phyloP scores from a whole-genome alignment of 208 protist species.

The Leishmania gerbilli region DNA sequence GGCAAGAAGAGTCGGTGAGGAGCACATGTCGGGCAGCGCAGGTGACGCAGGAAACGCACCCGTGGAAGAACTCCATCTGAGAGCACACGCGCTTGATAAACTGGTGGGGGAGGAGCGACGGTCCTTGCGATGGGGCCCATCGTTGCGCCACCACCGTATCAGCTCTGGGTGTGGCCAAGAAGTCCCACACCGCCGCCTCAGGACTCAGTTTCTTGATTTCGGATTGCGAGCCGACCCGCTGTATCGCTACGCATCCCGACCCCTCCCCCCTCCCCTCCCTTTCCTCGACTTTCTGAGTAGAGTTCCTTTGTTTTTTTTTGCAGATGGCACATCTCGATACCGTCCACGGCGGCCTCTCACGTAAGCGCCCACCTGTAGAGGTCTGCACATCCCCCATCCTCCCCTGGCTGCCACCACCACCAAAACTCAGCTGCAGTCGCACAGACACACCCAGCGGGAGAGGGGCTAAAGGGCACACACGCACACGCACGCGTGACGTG shows the following conservation, averaged over 20 bases:
- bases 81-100: neutral
- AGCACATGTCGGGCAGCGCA: neutral
- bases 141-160: neutral
- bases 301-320: neutral
- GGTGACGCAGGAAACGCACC: neutral
- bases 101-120: neutral
- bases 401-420: neutral
- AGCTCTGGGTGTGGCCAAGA: neutral
- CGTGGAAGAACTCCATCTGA: neutral
- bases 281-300: neutral
- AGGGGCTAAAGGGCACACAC: neutral
- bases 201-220: neutral
- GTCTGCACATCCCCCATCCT: neutral
- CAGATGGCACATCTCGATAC: neutral
- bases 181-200: neutral
- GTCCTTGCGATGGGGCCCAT: neutral
- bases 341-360: neutral
- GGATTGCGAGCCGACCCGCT: neutral
- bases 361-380: neutral
- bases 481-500: neutral
- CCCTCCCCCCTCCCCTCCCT: too few relatives aligned
- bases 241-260: neutral
- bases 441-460: neutral
- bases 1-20: neutral
- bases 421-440: neutral